A percentile compares a stretch with the other conserved stretches of the same genome.
Evolutionary conservation across 495 filamentous ascomycete species (phyloP).

Genomic region (Xylaria scruposa): DNA sequence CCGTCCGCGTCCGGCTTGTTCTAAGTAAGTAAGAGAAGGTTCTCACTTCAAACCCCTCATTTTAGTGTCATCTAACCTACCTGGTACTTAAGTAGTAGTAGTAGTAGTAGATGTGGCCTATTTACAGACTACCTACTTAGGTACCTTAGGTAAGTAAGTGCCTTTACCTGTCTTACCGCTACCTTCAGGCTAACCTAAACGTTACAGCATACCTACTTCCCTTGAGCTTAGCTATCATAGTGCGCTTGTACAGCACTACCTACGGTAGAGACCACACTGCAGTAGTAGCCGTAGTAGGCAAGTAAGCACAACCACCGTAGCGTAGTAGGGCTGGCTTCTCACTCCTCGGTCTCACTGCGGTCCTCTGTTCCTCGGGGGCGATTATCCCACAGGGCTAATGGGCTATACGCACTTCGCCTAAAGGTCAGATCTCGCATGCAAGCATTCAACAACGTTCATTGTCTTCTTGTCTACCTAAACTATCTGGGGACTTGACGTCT

Average conservation of each 20-base stretch:
- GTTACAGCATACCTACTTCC: neutral
- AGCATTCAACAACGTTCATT: slow-evolving; percentile 1
- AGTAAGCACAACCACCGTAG: neutral
- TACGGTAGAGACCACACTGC: too few relatives aligned
- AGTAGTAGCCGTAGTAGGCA: too few relatives aligned
- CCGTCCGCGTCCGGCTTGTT: neutral
- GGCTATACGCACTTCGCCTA: neutral
- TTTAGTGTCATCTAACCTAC: neutral
- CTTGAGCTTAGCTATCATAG: neutral
- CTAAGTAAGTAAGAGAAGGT: neutral
- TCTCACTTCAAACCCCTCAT: neutral
- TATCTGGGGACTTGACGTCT: neutral
- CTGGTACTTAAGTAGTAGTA: neutral
- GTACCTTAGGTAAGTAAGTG: neutral
- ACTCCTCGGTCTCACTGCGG: neutral
- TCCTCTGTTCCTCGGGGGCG: neutral
- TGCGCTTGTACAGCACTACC: neutral
- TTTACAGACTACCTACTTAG: too few relatives aligned
- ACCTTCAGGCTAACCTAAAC: neutral
- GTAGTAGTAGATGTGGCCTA: neutral
- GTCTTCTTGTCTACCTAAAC: neutral
- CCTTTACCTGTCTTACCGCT: too few relatives aligned
- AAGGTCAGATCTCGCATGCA: neutral
- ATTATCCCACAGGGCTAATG: neutral
- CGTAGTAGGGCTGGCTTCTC: neutral